Evolutionary conservation across 768 basidiomycete species (phyloP), one percentile per base, ranked within the genome.

Genomic region (Russula earlei): DNA sequence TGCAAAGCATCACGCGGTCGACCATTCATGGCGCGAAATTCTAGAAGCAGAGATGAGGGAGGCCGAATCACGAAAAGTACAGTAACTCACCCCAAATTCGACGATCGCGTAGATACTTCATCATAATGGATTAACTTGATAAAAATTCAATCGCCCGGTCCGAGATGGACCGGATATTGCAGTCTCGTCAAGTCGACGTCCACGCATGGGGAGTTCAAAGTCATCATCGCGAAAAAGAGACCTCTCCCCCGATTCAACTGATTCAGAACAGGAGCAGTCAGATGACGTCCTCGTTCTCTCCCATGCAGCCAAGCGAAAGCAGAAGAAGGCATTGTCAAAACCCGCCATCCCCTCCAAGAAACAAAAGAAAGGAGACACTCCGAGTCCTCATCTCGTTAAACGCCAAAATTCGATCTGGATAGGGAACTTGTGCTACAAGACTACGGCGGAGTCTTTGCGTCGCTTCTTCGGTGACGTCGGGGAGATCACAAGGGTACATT

Each of bases 381-480:
- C n/a, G n/a, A n/a, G n/a, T n/a, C 24, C 57, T 37, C 51, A 34
- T 49, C 54, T 62, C 59, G 66, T 67, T 14, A 84, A 83, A 68
- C 81, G 86, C 24, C 82, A 89, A 69, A 83, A 94, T 67, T 94
- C 91, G 5, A 77, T 97, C 45, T 98, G 95, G 95, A 87, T 97
- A 29, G 95, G 95, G 40, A 98, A 98, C 70, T 67, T 98, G 68
- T 78, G 87, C 6, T 98, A 87, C 77, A 87, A 86, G 70, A 97
- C 95, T 49, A 88, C 85, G 0, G 73, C 77, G 54, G 81, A 86
- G 11, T 73, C 84, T n/a, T 71, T 98, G 31, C 77, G 74, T 40
- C 65, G 62, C 29, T 91, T 91, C 70, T 91, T 91, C 67, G 76
- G 80, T 40, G 80, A 76, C 1, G 80, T 73, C 27, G 87, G 85